Evolutionary conservation across 1,284 basidiomycete species (phyloP).

Genomic region (Austropuccinia psidii): DNA sequence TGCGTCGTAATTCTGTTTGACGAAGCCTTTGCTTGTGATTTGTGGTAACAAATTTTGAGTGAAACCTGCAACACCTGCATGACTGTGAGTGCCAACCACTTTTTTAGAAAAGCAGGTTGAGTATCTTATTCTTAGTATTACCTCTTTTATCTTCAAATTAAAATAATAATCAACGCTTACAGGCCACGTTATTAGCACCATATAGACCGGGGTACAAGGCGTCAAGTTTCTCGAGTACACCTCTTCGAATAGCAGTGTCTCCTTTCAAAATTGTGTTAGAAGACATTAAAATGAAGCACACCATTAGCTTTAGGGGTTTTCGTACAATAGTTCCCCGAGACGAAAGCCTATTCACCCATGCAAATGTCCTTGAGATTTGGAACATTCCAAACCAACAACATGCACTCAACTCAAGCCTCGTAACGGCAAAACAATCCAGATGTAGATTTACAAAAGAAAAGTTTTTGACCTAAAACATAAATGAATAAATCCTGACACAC

Average conservation of each 20-base stretch:
- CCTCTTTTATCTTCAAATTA: not conserved
- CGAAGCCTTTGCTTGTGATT: slow-evolving; percentile 65
- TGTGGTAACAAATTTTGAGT: slow-evolving; percentile 64
- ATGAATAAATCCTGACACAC: slow-evolving; percentile 37
- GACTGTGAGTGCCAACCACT: slow-evolving; percentile 65
- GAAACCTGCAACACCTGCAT: slow-evolving; percentile 71
- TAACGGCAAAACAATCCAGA: too few relatives aligned
- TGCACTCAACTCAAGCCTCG: not conserved
- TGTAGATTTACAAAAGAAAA: not conserved
- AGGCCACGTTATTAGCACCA: slow-evolving; percentile 63
- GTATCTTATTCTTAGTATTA: not conserved
- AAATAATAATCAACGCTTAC: not conserved
- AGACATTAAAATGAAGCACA: not conserved
- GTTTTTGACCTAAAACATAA: too few relatives aligned
- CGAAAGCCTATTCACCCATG: not conserved
- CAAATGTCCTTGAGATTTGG: slow-evolving; percentile 9
- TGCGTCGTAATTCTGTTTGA: slow-evolving; percentile 56
- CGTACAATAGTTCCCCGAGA: not conserved
- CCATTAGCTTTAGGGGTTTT: not conserved
- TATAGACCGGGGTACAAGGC: slow-evolving; percentile 59
- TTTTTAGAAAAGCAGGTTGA: not conserved
- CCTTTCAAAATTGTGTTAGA: slow-evolving; percentile 62
- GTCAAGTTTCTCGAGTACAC: slow-evolving; percentile 58
- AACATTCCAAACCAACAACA: too few relatives aligned
- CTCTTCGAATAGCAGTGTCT: slow-evolving; percentile 65